phyloP scores from a whole-genome alignment of 139 green algal species.

The Picochlorum sp. region DNA sequence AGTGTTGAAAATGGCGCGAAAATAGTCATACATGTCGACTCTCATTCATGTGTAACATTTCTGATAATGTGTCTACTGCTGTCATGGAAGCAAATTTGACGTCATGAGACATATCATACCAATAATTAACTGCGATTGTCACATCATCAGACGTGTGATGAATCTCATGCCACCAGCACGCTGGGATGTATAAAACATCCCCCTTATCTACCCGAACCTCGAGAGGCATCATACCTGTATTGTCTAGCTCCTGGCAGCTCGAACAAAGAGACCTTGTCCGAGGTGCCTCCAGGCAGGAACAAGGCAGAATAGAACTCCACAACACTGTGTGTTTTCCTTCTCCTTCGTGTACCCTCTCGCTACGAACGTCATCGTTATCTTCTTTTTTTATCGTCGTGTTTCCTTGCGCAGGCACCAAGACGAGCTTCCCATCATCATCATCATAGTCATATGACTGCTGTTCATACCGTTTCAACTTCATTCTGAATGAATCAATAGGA shows the following conservation, averaged over 20 bases:
- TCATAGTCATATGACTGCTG: neutral
- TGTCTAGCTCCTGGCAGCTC: neutral
- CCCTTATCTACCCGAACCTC: conserved; percentile 38
- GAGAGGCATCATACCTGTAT: conserved; percentile 18
- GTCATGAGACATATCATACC: conserved; percentile 78
- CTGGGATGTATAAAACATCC: conserved; percentile 69
- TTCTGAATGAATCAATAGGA: conserved; percentile 57
- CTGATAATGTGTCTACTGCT: conserved; percentile 38
- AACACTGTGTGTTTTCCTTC: neutral
- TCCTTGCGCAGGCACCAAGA: neutral
- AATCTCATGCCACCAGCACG: conserved; percentile 67
- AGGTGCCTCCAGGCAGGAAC: neutral
- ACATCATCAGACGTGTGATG: conserved; percentile 21
- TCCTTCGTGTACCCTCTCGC: too few relatives aligned
- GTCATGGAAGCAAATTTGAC: conserved; percentile 35
- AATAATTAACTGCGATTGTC: conserved; percentile 77
- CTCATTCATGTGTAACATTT: conserved; percentile 4
- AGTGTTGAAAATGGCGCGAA: conserved; percentile 24
- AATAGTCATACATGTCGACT: neutral
- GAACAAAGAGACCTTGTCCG: neutral
- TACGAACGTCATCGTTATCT: too few relatives aligned
- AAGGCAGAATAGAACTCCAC: neutral
- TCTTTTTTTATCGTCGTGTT: neutral
- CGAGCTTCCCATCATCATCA: neutral
- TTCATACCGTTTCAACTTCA: conserved; percentile 38